Percentiles rank a stretch among this genome's conserved stretches.
These are phyloP conservation scores for Rasamsonia emersonii DNA, from an alignment of 2,329 filamentous ascomycete genomes.

Conservation along the genomic window DNA sequence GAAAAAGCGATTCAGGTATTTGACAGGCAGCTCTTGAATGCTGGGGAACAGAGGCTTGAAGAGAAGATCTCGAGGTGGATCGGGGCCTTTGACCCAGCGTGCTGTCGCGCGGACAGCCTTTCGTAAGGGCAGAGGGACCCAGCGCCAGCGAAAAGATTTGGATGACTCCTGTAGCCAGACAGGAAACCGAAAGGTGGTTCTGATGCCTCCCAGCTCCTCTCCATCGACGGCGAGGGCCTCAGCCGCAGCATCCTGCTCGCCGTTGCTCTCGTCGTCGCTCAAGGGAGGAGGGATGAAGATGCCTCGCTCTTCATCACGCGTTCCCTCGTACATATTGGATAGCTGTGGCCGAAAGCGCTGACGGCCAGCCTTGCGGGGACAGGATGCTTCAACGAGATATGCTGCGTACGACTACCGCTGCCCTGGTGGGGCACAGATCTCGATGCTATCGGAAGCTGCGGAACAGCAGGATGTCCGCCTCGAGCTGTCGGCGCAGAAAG, in stretches of 20 bases:
- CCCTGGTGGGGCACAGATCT: background rate
- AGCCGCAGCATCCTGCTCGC: constrained; percentile 1
- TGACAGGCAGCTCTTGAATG: constrained; percentile 39
- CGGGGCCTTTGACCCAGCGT: constrained; percentile 40
- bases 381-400: background rate
- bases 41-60: constrained; percentile 39
- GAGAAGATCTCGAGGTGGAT: constrained; percentile 37
- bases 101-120: constrained; percentile 35
- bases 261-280: constrained; percentile 6
- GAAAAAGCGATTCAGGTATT: constrained; percentile 34
- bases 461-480: background rate
- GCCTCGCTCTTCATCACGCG: constrained; percentile 7
- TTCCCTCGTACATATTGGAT: constrained; percentile 7
- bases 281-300: constrained; percentile 6
- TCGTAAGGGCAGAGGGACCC: constrained; percentile 39
- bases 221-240: constrained; percentile 5
- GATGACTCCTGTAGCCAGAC: constrained; percentile 42
- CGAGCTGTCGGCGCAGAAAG: too few relatives aligned
- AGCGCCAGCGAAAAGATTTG: constrained; percentile 38
- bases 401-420: background rate
- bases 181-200: constrained; percentile 22
- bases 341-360: too few relatives aligned
- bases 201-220: background rate
- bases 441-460: background rate
- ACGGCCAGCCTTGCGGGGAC: too few relatives aligned